A percentile compares a stretch with the other conserved stretches of the same genome.
Conservation (phyloP, 2,329 filamentous ascomycete species). For the Colletotrichum sp. region DNA sequence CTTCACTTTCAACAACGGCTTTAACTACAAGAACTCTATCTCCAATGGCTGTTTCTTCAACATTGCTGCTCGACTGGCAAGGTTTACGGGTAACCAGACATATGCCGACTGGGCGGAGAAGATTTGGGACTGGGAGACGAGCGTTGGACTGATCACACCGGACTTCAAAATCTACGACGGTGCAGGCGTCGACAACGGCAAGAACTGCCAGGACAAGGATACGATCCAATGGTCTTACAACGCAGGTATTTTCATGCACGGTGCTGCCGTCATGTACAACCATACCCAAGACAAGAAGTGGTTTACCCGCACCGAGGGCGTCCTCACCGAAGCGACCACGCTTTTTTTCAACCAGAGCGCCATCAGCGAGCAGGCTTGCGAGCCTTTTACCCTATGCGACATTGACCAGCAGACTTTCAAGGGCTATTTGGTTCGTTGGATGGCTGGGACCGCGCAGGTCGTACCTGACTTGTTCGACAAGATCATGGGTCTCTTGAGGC, state of each 20-base stretch:
- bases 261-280: conserved; percentile 67
- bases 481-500: conserved; percentile 56
- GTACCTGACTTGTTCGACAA: conserved; percentile 55
- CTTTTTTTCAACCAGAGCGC: conserved; percentile 64
- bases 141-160: conserved; percentile 59
- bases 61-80: conserved; percentile 71
- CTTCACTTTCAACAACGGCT: conserved; percentile 77
- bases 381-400: conserved; percentile 66
- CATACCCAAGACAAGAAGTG: conserved; percentile 58
- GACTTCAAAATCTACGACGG: conserved; percentile 62
- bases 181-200: conserved; percentile 37
- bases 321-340: conserved; percentile 54
- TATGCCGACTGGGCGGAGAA: conserved; percentile 79
- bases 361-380: conserved; percentile 72
- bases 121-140: conserved; percentile 69
- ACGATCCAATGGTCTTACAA: conserved; percentile 74
- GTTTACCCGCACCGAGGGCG: conserved; percentile 62
- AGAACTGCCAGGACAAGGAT: conserved; percentile 58
- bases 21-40: conserved; percentile 71
- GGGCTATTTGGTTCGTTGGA: conserved; percentile 74
- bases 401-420: conserved; percentile 78
- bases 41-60: conserved; percentile 76
- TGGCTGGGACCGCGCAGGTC: conserved; percentile 59
- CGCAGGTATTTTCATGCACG: conserved; percentile 68
- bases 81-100: conserved; percentile 80